Evolutionary conservation across 1,284 basidiomycete genomes (phyloP), one percentile per base, ranked within the genome.

Genomic region (Sphagnurus paluster): DNA sequence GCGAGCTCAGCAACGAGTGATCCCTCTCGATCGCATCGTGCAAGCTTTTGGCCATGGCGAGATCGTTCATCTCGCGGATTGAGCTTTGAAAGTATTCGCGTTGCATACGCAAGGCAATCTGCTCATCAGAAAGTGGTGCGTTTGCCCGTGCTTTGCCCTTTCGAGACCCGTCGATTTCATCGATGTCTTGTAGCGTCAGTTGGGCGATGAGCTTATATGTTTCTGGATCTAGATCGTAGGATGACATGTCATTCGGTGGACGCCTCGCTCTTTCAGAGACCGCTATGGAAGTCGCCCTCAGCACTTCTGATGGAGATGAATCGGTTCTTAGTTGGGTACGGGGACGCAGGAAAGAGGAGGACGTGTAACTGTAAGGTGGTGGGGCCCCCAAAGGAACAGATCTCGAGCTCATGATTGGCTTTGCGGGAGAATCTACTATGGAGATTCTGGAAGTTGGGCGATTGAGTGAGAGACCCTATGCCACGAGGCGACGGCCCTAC

Each of bases 41-140:
- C 29, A 67, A 36, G 42, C 63, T 65, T 44, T 46, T 53, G 4
- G 65, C 64, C 23, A 63, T 49, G 11, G 50, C 49, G 19, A 53
- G 46, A 35, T 67, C 65, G 16, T 61, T 26, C 16, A 43, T n/a
- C 13, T 42, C 40, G 9, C 47, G 46, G 6, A 52, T 3, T 9
- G 38, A 11, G n/a, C 20, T 37, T 38, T 54, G 44, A 49, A 40
- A 45, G 9, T 40, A 37, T 19, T 51, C 46, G 9, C 29, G 35
- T 20, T 56, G 52, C 29, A 47, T 32, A 4, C 37, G 32, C 4
- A 56, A 41, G 4, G 54, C 54, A 1, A 56, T 17, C 20, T 56
- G 49, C 33, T 56, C 49, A 23, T 56, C 54, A 2, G 54, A 48
- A 14, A 49, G 39, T n/a, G 54, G 46, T 1, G 49, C 49, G 33